Conservation (phyloP, 1,284 basidiomycete genomes). For the Xerocomus minutiporus region DNA sequence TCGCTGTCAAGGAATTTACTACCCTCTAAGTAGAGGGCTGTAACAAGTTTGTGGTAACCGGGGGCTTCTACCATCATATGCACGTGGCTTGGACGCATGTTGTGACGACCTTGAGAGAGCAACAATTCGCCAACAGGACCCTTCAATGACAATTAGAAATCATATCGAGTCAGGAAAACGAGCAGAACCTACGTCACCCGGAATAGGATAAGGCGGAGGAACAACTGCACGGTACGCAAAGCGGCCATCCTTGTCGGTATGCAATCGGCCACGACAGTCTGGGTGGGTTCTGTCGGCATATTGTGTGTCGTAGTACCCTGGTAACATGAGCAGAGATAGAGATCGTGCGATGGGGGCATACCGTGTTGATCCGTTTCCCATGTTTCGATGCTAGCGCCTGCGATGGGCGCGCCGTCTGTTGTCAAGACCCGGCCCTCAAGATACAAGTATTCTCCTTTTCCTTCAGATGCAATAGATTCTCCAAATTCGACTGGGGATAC, state of each 20-base stretch:
- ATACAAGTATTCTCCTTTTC: constrained; percentile 78
- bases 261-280: constrained; percentile 75
- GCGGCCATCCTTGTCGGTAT: constrained; percentile 57
- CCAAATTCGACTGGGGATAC: constrained; percentile 47
- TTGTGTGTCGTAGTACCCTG: constrained; percentile 60
- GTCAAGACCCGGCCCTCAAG: constrained; percentile 69
- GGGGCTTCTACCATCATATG: constrained; percentile 69
- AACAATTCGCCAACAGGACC: constrained; percentile 73
- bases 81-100: constrained; percentile 75
- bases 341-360: constrained; percentile 15
- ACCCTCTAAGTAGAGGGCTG: constrained; percentile 71
- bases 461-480: constrained; percentile 71
- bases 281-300: constrained; percentile 56
- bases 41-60: constrained; percentile 70
- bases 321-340: not conserved
- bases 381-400: constrained; percentile 69
- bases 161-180: not conserved
- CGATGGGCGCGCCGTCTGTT: constrained; percentile 64
- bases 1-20: constrained; percentile 67
- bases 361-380: constrained; percentile 84
- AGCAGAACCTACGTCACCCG: constrained; percentile 54
- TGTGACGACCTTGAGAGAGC: constrained; percentile 59
- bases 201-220: constrained; percentile 78
- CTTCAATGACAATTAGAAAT: constrained; percentile 29
- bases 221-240: constrained; percentile 75